phyloP scores from a whole-genome alignment of 768 basidiomycete species.

The Boletus reticuloceps region DNA sequence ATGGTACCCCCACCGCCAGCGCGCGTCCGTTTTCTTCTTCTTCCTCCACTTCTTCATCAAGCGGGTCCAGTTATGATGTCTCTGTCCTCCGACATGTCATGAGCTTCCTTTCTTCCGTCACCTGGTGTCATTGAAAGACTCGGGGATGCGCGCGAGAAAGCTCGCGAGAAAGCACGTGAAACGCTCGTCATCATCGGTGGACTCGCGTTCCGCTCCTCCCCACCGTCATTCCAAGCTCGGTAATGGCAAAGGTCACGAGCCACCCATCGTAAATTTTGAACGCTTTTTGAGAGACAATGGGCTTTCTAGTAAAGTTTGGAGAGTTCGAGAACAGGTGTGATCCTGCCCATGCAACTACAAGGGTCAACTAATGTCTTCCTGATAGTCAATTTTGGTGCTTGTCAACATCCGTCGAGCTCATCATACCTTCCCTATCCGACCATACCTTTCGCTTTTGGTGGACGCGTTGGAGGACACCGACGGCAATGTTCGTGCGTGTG shows the following conservation, averaged over 20 bases:
- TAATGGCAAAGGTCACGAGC: slow-evolving; percentile 63
- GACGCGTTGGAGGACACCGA: slow-evolving; percentile 90
- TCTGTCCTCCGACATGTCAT: slow-evolving; percentile 66
- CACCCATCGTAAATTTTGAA: slow-evolving; percentile 69
- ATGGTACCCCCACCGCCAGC: slow-evolving; percentile 24
- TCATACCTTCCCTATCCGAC: slow-evolving; percentile 74
- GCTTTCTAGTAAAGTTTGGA: slow-evolving; percentile 78
- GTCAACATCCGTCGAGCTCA: slow-evolving; percentile 71
- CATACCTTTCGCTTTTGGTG: slow-evolving; percentile 78
- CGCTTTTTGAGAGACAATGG: slow-evolving; percentile 68
- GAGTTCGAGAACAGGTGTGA: slow-evolving; percentile 83
- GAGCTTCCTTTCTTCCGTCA: slow-evolving; percentile 63
- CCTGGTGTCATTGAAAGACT: slow-evolving; percentile 82
- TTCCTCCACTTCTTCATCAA: slow-evolving; percentile 47
- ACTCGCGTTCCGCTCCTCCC: slow-evolving; percentile 61
- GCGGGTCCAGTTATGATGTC: slow-evolving; percentile 47
- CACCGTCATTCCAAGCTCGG: slow-evolving; percentile 42
- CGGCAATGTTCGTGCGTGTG: slow-evolving; percentile 82
- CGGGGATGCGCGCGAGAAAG: slow-evolving; percentile 70
- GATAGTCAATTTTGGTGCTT: slow-evolving; percentile 60
- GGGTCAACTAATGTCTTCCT: background rate
- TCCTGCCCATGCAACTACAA: background rate
- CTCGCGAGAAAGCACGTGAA: slow-evolving; percentile 73
- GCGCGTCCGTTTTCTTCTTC: slow-evolving; percentile 47
- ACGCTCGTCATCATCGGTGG: slow-evolving; percentile 73